Base-by-base conservation (phyloP, 345 rosid species). In the Salix caprea region DNA sequence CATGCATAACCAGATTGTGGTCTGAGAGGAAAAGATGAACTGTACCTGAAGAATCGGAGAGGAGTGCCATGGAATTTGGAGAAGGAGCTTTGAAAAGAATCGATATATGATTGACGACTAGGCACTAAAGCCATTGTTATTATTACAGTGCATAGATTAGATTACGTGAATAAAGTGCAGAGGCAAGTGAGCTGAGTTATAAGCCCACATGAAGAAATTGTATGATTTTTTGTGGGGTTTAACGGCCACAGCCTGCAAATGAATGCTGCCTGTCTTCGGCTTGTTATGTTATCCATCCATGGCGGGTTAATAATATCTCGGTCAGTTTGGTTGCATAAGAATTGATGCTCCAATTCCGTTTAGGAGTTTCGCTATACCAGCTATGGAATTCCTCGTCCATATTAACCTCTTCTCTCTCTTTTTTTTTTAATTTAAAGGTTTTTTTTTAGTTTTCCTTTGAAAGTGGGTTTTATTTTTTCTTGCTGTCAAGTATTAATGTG, bases 111-210 rank as follows among this genome's bases (percentile, higher is more conserved):
- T 74, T 88, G 93, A 80, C 86, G 87, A 83, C 71, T 83, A 16
- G 94, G 89, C 23, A 77, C 77, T 19, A 91, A 65, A 79, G 94
- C 86, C 94, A 89, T 91, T 64, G 13, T 4, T 48, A 67, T 34
- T 32, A 65, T 11, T 50, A 10, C 4, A 18, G 72, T 19, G 54
- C 71, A 78, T 71, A 37, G 65, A 72, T 21, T 46, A 9, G 44
- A 40, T 40, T 46, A 40, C 44, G 60, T 4, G 32, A 66, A 65
- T 62, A 30, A 9, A 2, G 44, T 11, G 8, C 4, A 11, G n/a
- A 15, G 77, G 6, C 15, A 50, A 52, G 24, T 50, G 24, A 52
- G 34, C 3, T 18, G 21, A 32, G 7, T 44, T 1, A 60, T 0
- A 36, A 26, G 3, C 10, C 19, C 50, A 24, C 23, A 5, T 16